Base-by-base conservation (phyloP, 139 green algal species). In the Chlorella sp. region DNA sequence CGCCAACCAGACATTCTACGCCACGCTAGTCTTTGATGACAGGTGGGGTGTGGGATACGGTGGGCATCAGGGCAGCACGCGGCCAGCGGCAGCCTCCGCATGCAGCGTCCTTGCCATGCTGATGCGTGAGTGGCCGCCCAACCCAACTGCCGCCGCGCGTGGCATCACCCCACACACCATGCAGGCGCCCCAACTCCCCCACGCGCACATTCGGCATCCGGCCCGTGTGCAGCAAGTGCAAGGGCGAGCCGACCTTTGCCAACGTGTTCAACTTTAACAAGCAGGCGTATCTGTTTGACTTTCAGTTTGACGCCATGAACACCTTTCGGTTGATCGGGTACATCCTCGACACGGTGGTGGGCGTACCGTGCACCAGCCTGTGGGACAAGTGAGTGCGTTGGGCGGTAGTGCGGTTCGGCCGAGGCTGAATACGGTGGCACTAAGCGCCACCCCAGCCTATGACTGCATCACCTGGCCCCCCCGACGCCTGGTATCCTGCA, bases 271-370 rank as follows among this genome's bases (percentile, higher is more conserved):
- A 55, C 17, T 24, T 10, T 10, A 55, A 55, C 42, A 10, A 24
- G 29, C 71, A 82, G 77, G 49, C 36, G 27, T 42, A 42, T 20
- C 29, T 82, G 23, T 75, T 73, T 67, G 77, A 82, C 72, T 73
- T 61, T 36, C 67, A 75, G 35, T 82, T 75, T 49, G 59, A 75
- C n/a, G 71, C 77, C 27, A 78, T 78, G 77, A 82, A 78, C 49
- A 67, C 67, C 1, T 78, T 82, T 24, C 77, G 77, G 1, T 75
- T 82, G 49, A 65, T 82, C 0, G 77, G 77, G 1, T 82, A 78
- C 50, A 5, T 71, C 2, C 24, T 74, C 55, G 67, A 78, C 55
- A 29, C 34, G 32, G 51, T 78, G 34, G 33, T 49, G 4, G 4
- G 42, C 22, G 36, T 32, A 31, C 69, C 69, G 2, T 74, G 69